Conservation (phyloP, 2,329 filamentous ascomycete genomes). For the Claviceps humidiphila region DNA sequence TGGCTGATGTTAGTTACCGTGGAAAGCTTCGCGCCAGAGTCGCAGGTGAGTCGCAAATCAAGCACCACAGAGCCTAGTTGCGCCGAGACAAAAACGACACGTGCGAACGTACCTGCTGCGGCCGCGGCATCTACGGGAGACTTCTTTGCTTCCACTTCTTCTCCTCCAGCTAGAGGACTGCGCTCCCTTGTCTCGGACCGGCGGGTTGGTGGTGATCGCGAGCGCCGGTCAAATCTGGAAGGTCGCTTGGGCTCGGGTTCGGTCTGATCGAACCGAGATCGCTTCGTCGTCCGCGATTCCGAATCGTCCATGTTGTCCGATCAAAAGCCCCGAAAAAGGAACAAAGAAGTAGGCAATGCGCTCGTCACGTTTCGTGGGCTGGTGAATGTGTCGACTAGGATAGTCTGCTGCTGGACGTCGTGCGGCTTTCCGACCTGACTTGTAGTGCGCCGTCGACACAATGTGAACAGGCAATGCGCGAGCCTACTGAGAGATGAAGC, state of each 20-base stretch:
- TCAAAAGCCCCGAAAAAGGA: not conserved
- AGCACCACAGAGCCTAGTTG: not conserved
- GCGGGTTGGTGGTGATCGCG: conserved; percentile 62
- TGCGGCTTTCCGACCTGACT: not conserved
- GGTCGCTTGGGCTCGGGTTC: conserved; percentile 63
- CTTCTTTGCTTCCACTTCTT: conserved; percentile 32
- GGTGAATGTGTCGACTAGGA: not conserved
- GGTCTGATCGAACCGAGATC: conserved; percentile 88
- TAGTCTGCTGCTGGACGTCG: not conserved
- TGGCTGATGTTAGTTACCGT: conserved; percentile 17
- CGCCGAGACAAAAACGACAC: not conserved
- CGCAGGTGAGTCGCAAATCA: not conserved
- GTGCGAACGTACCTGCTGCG: conserved; percentile 51
- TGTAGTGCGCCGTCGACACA: not conserved
- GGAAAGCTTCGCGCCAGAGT: conserved; percentile 6
- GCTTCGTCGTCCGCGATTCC: conserved; percentile 60
- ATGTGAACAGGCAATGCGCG: not conserved
- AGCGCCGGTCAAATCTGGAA: conserved; percentile 85
- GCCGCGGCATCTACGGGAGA: conserved; percentile 54
- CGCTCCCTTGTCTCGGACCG: conserved; percentile 65
- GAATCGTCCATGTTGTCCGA: conserved; percentile 51
- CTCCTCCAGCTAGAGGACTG: conserved; percentile 50
- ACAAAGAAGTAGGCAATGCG: not conserved
- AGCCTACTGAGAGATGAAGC: not conserved
- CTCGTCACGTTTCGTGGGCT: not conserved